Evolutionary conservation across 768 basidiomycete species (phyloP).

Genomic region (Agrocybe chaxingu): DNA sequence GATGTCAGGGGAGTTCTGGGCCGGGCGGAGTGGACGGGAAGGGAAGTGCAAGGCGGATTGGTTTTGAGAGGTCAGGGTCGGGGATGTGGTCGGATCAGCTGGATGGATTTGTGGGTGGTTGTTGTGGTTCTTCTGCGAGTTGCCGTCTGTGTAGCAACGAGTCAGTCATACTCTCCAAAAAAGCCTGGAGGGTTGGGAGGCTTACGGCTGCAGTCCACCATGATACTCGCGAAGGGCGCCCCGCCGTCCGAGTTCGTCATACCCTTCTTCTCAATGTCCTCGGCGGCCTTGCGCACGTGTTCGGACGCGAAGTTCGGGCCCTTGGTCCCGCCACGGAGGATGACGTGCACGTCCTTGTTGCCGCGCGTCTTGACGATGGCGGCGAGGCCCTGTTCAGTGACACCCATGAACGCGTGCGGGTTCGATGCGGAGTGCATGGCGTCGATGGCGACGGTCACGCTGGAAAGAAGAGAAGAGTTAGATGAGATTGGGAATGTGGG

Average conservation of each 20-base stretch:
- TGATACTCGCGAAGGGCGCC: slow-evolving; percentile 59
- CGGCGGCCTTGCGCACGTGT: slow-evolving; percentile 62
- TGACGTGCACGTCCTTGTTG: slow-evolving; percentile 88
- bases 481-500: neutral
- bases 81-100: slow-evolving; percentile 8
- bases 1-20: slow-evolving; percentile 2
- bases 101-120: slow-evolving; percentile 13
- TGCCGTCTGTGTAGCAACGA: slow-evolving; percentile 61
- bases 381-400: slow-evolving; percentile 85
- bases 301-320: slow-evolving; percentile 88
- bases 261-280: slow-evolving; percentile 58
- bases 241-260: slow-evolving; percentile 9
- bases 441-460: slow-evolving; percentile 88
- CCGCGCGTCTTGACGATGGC: slow-evolving; percentile 91
- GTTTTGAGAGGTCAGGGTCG: slow-evolving; percentile 7
- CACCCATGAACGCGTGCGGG: slow-evolving; percentile 96
- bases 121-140: slow-evolving; percentile 83
- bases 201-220: slow-evolving; percentile 86
- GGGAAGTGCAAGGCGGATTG: slow-evolving; percentile 8
- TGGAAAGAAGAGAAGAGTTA: slow-evolving; percentile 15
- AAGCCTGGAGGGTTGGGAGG: slow-evolving; percentile 1
- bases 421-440: slow-evolving; percentile 92
- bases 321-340: slow-evolving; percentile 87
- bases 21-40: slow-evolving; percentile 13
- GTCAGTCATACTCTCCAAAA: neutral